Conservation (phyloP, 2,329 filamentous ascomycete species). For the Penicillium carneum region DNA sequence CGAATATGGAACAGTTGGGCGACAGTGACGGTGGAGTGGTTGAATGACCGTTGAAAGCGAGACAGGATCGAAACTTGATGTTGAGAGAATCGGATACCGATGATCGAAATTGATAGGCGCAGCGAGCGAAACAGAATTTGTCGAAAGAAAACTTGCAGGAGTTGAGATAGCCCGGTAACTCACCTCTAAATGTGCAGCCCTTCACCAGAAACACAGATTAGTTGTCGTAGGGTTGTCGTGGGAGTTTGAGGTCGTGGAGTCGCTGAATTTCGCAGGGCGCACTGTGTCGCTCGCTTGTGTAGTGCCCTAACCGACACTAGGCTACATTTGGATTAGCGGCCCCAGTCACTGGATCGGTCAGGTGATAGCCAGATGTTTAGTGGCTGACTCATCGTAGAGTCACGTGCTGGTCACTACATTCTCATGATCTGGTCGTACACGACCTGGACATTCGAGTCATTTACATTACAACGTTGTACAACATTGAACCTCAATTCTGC, state of each 20-base stretch:
- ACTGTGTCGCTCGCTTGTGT: constrained; percentile 55
- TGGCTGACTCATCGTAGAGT: constrained; percentile 25
- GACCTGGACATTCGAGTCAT: not conserved
- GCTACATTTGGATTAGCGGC: constrained; percentile 30
- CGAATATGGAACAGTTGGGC: constrained; percentile 15
- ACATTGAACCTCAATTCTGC: not conserved
- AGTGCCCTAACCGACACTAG: constrained; percentile 53
- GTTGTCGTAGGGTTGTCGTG: constrained; percentile 52
- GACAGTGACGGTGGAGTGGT: constrained; percentile 12
- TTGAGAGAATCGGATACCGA: constrained; percentile 19
- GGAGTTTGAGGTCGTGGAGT: constrained; percentile 51
- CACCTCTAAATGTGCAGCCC: constrained; percentile 56
- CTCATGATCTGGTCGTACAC: not conserved
- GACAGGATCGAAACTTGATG: constrained; percentile 16
- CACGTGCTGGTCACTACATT: not conserved
- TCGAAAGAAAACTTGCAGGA: constrained; percentile 33
- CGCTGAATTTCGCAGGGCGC: constrained; percentile 53
- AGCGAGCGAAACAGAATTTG: constrained; percentile 37
- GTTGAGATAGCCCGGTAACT: constrained; percentile 39
- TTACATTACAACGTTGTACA: not conserved
- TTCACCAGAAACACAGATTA: constrained; percentile 55
- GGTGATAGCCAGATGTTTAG: constrained; percentile 28
- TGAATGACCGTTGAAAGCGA: constrained; percentile 7
- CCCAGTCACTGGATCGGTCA: constrained; percentile 20
- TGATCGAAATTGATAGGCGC: constrained; percentile 31